Conservation (phyloP, 2,329 filamentous ascomycete genomes). For the Fusarium burgessii region DNA sequence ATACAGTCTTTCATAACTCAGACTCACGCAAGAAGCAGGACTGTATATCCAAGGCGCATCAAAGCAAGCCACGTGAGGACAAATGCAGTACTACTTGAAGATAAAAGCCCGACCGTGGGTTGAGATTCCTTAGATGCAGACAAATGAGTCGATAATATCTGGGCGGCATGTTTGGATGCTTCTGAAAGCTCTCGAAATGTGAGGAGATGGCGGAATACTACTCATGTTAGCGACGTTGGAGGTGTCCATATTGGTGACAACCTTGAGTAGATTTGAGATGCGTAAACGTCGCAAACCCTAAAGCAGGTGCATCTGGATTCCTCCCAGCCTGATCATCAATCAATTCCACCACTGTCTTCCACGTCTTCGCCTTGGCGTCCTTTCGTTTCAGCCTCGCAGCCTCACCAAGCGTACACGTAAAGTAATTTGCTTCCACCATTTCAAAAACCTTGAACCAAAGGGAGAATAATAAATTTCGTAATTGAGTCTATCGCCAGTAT, state of each 20-base stretch:
- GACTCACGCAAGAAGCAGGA: constrained; percentile 67
- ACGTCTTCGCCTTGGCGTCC: constrained; percentile 37
- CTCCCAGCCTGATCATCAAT: constrained; percentile 60
- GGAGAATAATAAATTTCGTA: no score
- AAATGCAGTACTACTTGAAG: constrained; percentile 68
- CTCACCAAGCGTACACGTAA: constrained; percentile 71
- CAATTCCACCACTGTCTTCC: constrained; percentile 63
- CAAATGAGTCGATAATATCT: constrained; percentile 18
- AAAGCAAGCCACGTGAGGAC: constrained; percentile 71
- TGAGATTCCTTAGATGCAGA: background rate
- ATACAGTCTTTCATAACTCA: fast-evolving
- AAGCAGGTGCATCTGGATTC: constrained; percentile 56
- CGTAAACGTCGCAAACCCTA: constrained; percentile 59
- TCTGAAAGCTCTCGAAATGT: constrained; percentile 48
- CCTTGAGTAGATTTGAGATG: constrained; percentile 7
- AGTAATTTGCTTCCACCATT: constrained; percentile 60
- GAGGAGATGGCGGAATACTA: constrained; percentile 28
- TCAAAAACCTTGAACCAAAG: fast-evolving
- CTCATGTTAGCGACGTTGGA: background rate
- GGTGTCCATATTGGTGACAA: fast-evolving
- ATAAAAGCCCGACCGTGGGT: constrained; percentile 59
- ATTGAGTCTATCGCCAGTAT: background rate
- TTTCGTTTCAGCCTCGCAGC: constrained; percentile 55
- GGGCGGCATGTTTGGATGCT: constrained; percentile 52
- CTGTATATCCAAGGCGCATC: constrained; percentile 65